Conservation (phyloP, 2,329 filamentous ascomycete genomes). For the Cercospora janseana region DNA sequence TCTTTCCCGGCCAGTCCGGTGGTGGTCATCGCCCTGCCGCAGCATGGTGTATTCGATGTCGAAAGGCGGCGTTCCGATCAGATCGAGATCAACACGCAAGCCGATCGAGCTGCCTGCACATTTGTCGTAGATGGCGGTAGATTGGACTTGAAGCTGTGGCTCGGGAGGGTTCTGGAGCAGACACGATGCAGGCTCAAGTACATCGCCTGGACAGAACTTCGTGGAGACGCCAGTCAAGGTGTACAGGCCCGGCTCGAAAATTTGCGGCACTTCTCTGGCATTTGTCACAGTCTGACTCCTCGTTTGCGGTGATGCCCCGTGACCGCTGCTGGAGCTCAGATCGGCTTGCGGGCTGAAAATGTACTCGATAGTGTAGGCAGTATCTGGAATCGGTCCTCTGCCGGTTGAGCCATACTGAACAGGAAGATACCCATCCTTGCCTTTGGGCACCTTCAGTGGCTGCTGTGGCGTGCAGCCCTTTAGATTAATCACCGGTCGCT, state of each 20-base stretch:
- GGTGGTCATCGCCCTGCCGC: conserved; percentile 56
- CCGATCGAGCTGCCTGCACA: conserved; percentile 93
- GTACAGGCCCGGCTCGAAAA: conserved; percentile 81
- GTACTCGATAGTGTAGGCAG: conserved; percentile 72
- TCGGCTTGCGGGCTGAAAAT: conserved; percentile 74
- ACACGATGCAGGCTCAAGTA: conserved; percentile 92
- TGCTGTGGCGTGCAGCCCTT: conserved; percentile 73
- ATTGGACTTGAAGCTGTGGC: conserved; percentile 70
- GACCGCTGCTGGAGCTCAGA: conserved; percentile 67
- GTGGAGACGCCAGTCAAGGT: conserved; percentile 77
- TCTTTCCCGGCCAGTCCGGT: conserved; percentile 50
- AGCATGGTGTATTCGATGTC: conserved; percentile 73
- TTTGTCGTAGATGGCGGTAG: conserved; percentile 86
- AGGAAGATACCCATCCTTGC: conserved; percentile 65
- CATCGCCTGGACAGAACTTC: conserved; percentile 78
- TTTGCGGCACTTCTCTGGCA: conserved; percentile 61
- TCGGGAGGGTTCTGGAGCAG: conserved; percentile 86
- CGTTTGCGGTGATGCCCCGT: conserved; percentile 58
- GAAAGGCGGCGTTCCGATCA: conserved; percentile 92
- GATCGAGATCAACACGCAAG: conserved; percentile 79
- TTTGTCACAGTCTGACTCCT: conserved; percentile 62
- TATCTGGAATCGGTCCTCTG: conserved; percentile 56
- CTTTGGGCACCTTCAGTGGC: conserved; percentile 80
- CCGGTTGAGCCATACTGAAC: conserved; percentile 66
- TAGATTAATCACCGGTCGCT: conserved; percentile 73